Base-by-base conservation (phyloP, 2,329 filamentous ascomycete genomes). In the Thermomyces lanuginosus region DNA sequence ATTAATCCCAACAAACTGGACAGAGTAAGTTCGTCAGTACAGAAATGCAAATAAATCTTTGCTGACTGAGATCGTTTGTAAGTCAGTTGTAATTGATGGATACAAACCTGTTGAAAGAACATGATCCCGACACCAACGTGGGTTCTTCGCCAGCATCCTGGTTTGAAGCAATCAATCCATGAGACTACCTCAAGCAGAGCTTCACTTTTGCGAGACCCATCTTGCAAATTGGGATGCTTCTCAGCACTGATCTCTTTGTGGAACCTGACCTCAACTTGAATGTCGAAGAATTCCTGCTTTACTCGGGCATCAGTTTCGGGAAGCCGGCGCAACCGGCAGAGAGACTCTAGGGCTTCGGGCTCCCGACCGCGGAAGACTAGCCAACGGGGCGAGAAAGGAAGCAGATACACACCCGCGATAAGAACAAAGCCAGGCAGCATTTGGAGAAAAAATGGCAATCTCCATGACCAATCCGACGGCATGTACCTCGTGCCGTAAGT, bases 21-120 rank as follows among this genome's bases (percentile, higher is more conserved):
- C 4, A 32, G 18, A 10, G 12, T 22, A 30, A 36, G 28, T 12
- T 24, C 3, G 8, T 17, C 17, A 18, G 10, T 8, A 12, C 14
- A 8, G 7, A 18, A 19, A 12, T 26, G 14, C 10, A 7, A 20
- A 20, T 15, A 11, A 10, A 17, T 12, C 24, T 16, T 26, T n/a
- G n/a, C n/a, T n/a, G n/a, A n/a, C n/a, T n/a, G n/a, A n/a, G n/a
- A n/a, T n/a, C n/a, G n/a, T n/a, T n/a, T n/a, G n/a, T n/a, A n/a
- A n/a, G n/a, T n/a, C n/a, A n/a, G n/a, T n/a, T n/a, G n/a, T n/a
- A n/a, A n/a, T n/a, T n/a, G n/a, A n/a, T n/a, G n/a, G n/a, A n/a
- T n/a, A n/a, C n/a, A n/a, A n/a, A 53, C 47, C 38, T 67, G 64
- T 30, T 71, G 66, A 41, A 70, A 72, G 39, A 71, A 70, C 54